Conservation (phyloP, 495 filamentous ascomycete genomes). For the Bombardia bombarda region DNA sequence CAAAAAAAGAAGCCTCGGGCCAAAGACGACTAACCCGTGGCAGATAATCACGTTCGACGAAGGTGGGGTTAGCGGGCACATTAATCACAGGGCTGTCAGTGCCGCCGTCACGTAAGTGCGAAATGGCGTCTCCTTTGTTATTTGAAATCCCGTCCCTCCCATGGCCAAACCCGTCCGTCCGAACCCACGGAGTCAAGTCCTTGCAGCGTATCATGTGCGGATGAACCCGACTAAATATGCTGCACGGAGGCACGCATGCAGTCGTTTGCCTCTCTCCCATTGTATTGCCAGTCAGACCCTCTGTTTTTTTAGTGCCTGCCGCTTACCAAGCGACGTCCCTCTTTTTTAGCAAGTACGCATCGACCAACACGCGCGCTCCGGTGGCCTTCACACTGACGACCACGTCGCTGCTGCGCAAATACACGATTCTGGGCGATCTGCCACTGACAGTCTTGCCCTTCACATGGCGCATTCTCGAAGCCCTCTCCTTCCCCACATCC, state of each 20-base stretch:
- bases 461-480: slow-evolving; percentile 26
- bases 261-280: too few species aligned
- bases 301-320: neutral
- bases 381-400: slow-evolving; percentile 30
- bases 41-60: slow-evolving; percentile 38
- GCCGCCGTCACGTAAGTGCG: slow-evolving; percentile 30
- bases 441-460: slow-evolving; percentile 32
- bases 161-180: too few species aligned
- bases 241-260: too few species aligned
- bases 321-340: slow-evolving; percentile 1
- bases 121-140: neutral
- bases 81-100: slow-evolving; percentile 37
- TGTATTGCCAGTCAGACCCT: neutral
- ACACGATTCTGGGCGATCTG: slow-evolving; percentile 31
- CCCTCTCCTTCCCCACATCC: slow-evolving; percentile 21
- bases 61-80: slow-evolving; percentile 33
- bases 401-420: slow-evolving; percentile 28
- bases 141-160: too few species aligned
- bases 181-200: too few species aligned
- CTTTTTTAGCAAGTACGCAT: slow-evolving; percentile 20
- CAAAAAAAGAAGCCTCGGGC: too few species aligned
- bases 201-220: too few species aligned
- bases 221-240: too few species aligned
- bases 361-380: slow-evolving; percentile 22
- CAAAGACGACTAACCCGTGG: too few species aligned